Percentiles rank a stretch among this genome's conserved stretches.
Evolutionary conservation across 192 early-diverging fungal genomes (phyloP).

Genomic region (Podochytrium sp.): DNA sequence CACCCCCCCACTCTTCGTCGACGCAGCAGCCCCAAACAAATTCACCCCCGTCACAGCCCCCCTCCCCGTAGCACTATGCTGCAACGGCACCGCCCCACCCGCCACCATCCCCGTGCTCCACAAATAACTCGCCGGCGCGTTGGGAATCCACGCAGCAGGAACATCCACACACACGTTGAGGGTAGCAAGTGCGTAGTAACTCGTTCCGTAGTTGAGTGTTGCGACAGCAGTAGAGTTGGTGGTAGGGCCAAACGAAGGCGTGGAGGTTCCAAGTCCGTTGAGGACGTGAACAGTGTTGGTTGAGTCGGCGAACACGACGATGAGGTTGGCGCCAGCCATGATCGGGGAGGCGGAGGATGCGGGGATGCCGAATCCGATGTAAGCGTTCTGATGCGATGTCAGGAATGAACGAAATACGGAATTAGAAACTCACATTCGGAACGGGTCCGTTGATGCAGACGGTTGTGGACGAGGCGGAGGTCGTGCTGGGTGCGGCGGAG

Average conservation of each 20-base stretch:
- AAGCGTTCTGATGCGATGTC: neutral
- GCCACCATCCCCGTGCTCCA: slow-evolving; percentile 3
- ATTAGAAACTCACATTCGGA: neutral
- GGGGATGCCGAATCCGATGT: slow-evolving; percentile 23
- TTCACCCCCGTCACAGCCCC: slow-evolving; percentile 1
- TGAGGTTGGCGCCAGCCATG: slow-evolving; percentile 19
- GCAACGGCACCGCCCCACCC: neutral
- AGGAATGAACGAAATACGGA: too few relatives aligned
- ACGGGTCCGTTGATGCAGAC: neutral
- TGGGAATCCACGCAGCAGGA: neutral
- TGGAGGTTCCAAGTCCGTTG: neutral
- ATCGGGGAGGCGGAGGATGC: neutral
- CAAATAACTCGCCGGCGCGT: neutral
- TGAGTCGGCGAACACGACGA: neutral
- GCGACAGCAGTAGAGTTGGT: neutral
- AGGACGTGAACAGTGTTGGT: neutral
- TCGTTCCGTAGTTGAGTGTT: neutral
- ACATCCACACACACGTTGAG: neutral
- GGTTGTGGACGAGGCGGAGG: neutral
- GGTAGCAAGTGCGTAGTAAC: neutral
- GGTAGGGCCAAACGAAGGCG: neutral
- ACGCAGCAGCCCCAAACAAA: too few relatives aligned
- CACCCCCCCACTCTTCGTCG: too few relatives aligned
- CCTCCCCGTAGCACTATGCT: neutral
- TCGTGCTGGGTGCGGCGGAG: neutral